Evolutionary conservation across 2,329 filamentous ascomycete genomes (phyloP).

Genomic region (Taxawa tesnikishii): DNA sequence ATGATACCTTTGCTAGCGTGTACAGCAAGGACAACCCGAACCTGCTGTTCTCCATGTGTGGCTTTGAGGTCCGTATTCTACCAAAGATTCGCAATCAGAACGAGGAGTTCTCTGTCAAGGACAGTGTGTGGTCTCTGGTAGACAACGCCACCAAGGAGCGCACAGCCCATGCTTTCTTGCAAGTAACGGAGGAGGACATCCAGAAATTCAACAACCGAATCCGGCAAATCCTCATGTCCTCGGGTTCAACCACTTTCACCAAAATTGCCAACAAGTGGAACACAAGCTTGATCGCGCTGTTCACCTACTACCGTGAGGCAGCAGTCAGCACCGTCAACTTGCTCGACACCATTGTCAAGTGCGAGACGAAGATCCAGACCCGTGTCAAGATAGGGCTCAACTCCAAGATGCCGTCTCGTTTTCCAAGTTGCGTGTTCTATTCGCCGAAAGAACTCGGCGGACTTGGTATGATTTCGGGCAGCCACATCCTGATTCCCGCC

Average conservation of each 20-base stretch:
- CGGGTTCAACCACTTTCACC: constrained; percentile 96
- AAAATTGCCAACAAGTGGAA: constrained; percentile 99
- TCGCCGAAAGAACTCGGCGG: constrained; percentile 96
- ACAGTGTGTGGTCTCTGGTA: constrained; percentile 95
- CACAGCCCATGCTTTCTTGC: constrained; percentile 92
- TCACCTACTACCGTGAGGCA: constrained; percentile 97
- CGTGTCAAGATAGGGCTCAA: constrained; percentile 97
- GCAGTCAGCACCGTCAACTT: constrained; percentile 90
- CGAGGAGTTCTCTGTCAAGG: constrained; percentile 93
- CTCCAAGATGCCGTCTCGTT: constrained; percentile 98
- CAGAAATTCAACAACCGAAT: constrained; percentile 99
- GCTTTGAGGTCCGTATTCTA: constrained; percentile 91
- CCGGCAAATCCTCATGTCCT: constrained; percentile 96
- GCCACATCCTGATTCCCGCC: constrained; percentile 91
- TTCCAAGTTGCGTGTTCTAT: constrained; percentile 96
- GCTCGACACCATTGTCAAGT: constrained; percentile 96
- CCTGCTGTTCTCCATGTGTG: constrained; percentile 91
- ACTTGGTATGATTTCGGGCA: constrained; percentile 96
- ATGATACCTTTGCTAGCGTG: constrained; percentile 95
- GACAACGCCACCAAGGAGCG: constrained; percentile 95
- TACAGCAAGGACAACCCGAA: constrained; percentile 98
- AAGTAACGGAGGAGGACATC: constrained; percentile 95
- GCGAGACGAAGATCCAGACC: constrained; percentile 98
- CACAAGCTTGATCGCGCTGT: constrained; percentile 88
- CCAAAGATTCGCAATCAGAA: constrained; percentile 92